A percentile compares a stretch with the other conserved stretches of the same genome.
Evolutionary conservation across 2,329 filamentous ascomycete species (phyloP).

Genomic region (Aspergillus persii): DNA sequence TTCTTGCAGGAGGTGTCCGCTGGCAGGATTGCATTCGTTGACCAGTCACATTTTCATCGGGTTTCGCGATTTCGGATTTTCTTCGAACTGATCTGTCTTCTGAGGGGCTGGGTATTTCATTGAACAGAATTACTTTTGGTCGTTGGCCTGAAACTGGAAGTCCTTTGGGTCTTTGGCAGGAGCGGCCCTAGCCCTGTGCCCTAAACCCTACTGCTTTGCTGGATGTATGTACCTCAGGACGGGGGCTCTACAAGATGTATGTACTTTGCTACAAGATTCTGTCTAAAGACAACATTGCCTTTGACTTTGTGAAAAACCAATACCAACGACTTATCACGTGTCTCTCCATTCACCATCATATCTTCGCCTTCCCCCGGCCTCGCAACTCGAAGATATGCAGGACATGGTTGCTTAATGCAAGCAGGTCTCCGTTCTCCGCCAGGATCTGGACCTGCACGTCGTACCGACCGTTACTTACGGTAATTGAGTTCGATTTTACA

Average conservation of each 20-base stretch:
- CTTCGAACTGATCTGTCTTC: not conserved
- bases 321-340: no score
- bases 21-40: not conserved
- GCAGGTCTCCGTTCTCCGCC: conserved; percentile 14
- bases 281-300: no score
- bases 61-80: not conserved
- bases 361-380: conserved; percentile 2
- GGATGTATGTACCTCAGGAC: not conserved
- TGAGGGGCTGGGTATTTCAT: not conserved
- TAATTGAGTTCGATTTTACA: conserved; percentile 19
- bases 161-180: no score
- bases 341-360: not conserved
- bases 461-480: conserved; percentile 18
- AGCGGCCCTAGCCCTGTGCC: conserved; percentile 14
- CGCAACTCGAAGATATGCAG: conserved; percentile 16
- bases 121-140: no score
- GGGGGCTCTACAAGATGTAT: no score
- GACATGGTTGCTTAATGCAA: conserved; percentile 23
- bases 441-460: conserved; percentile 19
- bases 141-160: no score
- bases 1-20: not conserved
- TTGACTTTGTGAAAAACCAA: no score
- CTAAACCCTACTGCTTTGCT: conserved; percentile 5
- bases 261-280: no score
- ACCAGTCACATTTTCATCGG: not conserved